Percentiles rank a stretch among this genome's conserved stretches.
Evolutionary conservation across 2,329 filamentous ascomycete species (phyloP).

Genomic region (Talaromyces sp.): DNA sequence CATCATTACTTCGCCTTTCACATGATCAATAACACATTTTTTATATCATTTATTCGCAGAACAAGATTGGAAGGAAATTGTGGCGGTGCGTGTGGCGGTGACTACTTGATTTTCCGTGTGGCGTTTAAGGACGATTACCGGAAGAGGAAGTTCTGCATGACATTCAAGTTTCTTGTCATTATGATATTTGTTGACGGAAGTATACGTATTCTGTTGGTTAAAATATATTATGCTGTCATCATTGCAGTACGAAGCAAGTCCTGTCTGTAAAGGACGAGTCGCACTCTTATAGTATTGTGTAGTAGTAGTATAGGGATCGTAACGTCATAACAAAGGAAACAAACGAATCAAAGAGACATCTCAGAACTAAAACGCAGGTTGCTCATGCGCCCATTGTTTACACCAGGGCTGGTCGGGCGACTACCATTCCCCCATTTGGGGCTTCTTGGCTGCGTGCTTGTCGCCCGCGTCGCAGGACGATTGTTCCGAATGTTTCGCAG

Average conservation of each 20-base stretch:
- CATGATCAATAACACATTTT: not conserved
- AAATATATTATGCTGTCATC: not conserved
- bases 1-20: not conserved
- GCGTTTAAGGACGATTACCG: not conserved
- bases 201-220: not conserved
- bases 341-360: conserved; percentile 20
- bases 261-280: not conserved
- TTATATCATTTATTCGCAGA: not conserved
- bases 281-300: not conserved
- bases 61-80: not conserved
- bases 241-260: not conserved
- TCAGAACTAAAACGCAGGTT: conserved; percentile 34
- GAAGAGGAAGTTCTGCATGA: not conserved
- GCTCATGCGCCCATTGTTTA: conserved; percentile 31
- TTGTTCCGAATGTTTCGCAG: conserved; percentile 39
- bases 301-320: not conserved
- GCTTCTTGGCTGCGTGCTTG: conserved; percentile 38
- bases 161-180: not conserved
- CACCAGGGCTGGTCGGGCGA: conserved; percentile 35
- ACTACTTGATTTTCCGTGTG: no score
- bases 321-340: not conserved
- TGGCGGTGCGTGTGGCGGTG: no score
- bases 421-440: conserved; percentile 32
- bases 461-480: conserved; percentile 36
- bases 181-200: not conserved